phyloP scores from a whole-genome alignment of 257 asterid genomes.

The Gentiana straminea region DNA sequence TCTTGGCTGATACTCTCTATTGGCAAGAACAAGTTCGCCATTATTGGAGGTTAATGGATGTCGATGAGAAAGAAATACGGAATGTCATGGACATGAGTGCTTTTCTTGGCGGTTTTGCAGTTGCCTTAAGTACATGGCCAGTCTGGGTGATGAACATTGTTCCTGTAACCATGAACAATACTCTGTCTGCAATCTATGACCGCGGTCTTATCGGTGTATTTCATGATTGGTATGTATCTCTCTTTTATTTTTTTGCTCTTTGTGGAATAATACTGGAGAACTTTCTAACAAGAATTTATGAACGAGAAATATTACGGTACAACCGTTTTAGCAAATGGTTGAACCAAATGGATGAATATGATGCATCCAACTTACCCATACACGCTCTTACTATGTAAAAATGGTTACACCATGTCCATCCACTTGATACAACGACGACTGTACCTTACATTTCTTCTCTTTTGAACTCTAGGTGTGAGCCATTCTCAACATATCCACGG shows the following conservation, averaged over 20 bases:
- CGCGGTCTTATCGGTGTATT: conserved; percentile 73
- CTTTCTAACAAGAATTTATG: no score
- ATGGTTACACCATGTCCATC: no score
- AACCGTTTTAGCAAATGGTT: no score
- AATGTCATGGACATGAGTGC: conserved; percentile 95
- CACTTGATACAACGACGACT: no score
- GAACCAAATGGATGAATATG: no score
- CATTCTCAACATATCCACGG: conserved; percentile 93
- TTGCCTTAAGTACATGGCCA: conserved; percentile 75
- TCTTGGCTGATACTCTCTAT: conserved; percentile 63
- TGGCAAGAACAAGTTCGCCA: conserved; percentile 97
- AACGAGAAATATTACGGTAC: no score
- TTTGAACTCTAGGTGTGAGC: conserved; percentile 58
- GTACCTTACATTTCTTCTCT: not conserved
- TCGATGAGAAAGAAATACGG: conserved; percentile 54
- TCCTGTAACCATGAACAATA: conserved; percentile 48
- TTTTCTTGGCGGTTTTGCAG: conserved; percentile 82
- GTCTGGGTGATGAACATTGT: conserved; percentile 85
- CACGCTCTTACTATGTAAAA: no score
- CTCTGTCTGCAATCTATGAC: conserved; percentile 69
- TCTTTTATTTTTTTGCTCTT: not conserved
- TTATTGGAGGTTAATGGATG: conserved; percentile 83
- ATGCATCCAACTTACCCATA: no score
- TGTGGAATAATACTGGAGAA: no score
- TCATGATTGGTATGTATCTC: conserved; percentile 69